Evolutionary conservation across 352 stramenopile species (phyloP).

Genomic region (Phytophthora chlamydospora): DNA sequence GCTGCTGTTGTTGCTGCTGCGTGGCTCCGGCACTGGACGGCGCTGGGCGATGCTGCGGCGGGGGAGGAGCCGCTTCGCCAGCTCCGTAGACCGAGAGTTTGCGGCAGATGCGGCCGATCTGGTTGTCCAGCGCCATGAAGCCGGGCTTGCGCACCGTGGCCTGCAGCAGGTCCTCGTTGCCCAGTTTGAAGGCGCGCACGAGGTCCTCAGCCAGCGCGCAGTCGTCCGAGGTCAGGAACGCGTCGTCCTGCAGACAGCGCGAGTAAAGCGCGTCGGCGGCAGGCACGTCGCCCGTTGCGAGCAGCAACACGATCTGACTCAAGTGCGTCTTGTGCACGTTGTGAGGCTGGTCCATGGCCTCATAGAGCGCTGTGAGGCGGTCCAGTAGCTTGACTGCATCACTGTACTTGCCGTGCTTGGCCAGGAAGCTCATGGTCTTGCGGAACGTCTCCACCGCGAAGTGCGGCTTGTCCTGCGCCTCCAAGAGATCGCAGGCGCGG

Average conservation of each 20-base stretch:
- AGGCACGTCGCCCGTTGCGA: slow-evolving; percentile 67
- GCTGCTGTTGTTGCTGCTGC: slow-evolving; percentile 31
- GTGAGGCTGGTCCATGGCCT: slow-evolving; percentile 64
- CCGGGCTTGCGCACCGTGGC: slow-evolving; percentile 74
- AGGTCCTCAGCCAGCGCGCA: slow-evolving; percentile 79
- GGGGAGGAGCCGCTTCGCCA: slow-evolving; percentile 8
- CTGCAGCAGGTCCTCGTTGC: slow-evolving; percentile 78
- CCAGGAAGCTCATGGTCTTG: slow-evolving; percentile 78
- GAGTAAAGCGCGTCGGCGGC: slow-evolving; percentile 81
- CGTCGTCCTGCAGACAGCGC: slow-evolving; percentile 77
- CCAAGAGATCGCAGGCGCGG: slow-evolving; percentile 73
- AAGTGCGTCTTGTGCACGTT: slow-evolving; percentile 82
- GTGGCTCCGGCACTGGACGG: slow-evolving; percentile 21
- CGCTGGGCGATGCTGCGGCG: slow-evolving; percentile 27
- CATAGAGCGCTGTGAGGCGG: slow-evolving; percentile 60
- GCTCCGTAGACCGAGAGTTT: slow-evolving; percentile 71
- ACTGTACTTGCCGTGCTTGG: slow-evolving; percentile 54
- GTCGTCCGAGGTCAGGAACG: slow-evolving; percentile 76
- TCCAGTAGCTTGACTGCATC: slow-evolving; percentile 58
- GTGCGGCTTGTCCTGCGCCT: slow-evolving; percentile 83
- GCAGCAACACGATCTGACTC: slow-evolving; percentile 69
- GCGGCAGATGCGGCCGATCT: slow-evolving; percentile 69
- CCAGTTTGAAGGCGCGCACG: slow-evolving; percentile 78
- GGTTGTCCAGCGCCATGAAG: slow-evolving; percentile 82
- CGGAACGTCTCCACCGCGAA: slow-evolving; percentile 83